Evolutionary conservation across 2,329 filamentous ascomycete species (phyloP).

Genomic region (Phaeosphaeria sp.): DNA sequence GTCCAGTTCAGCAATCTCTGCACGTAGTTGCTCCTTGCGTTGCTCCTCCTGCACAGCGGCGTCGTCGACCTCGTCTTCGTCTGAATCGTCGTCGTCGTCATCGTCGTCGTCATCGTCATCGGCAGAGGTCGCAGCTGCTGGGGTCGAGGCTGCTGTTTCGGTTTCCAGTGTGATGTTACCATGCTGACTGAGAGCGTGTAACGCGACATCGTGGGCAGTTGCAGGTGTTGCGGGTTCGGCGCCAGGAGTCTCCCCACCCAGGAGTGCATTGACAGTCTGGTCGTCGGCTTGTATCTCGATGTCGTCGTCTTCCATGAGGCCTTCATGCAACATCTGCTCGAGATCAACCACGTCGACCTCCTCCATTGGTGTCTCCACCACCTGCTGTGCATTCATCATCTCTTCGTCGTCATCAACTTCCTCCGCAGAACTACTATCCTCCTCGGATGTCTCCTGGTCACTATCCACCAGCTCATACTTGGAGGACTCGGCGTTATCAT

Average conservation of each 20-base stretch:
- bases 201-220: constrained; percentile 45
- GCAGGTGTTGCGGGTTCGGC: constrained; percentile 44
- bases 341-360: constrained; percentile 50
- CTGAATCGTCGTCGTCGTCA: constrained; percentile 53
- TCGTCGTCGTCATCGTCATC: constrained; percentile 54
- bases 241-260: constrained; percentile 29
- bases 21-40: constrained; percentile 53
- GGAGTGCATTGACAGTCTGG: constrained; percentile 41
- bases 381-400: constrained; percentile 46
- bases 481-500: constrained; percentile 65
- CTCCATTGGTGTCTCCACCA: constrained; percentile 50
- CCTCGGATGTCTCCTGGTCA: constrained; percentile 53
- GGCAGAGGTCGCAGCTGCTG: constrained; percentile 40
- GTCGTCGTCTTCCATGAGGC: constrained; percentile 45
- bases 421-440: constrained; percentile 45
- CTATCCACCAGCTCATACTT: constrained; percentile 64
- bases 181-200: constrained; percentile 44
- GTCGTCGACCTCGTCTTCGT: constrained; percentile 54
- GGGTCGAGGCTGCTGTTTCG: constrained; percentile 41
- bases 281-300: constrained; percentile 39
- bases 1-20: constrained; percentile 64
- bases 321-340: constrained; percentile 38
- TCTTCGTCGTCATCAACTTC: constrained; percentile 51
- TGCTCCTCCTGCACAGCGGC: constrained; percentile 57
- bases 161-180: constrained; percentile 35